Base-by-base conservation (phyloP, 495 filamentous ascomycete genomes). In the Aspergillus leporis region DNA sequence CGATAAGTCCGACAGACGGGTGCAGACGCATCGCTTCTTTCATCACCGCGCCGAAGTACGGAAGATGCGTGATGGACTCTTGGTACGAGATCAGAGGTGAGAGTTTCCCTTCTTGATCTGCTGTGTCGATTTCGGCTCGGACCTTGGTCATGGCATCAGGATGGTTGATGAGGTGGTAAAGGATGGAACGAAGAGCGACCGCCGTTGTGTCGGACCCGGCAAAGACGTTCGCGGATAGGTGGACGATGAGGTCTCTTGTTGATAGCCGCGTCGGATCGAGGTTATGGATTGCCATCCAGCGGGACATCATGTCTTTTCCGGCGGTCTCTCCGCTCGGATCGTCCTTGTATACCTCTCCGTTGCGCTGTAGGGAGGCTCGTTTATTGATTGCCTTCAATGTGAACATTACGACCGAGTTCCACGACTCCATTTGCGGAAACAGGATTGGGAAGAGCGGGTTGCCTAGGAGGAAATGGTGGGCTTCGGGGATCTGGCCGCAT, bases 141-240 rank as follows among this genome's bases (percentile, higher is more conserved):
- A 90, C 67, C 28, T 66, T 73, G 0, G 60, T 58, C 58, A 86
- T 73, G 23, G 68, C 73, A 0, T 23, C n/a, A 0, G 79, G 83
- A 59, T 79, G 80, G 23, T 79, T 79, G 19, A 86, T 68, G 10
- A 89, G 70, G 61, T 80, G 83, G 63, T 89, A 88, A 51, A 90
- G 83, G 0, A 88, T 77, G 5, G 82, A 74, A 0, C 79, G 72
- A 0, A 90, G 72, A 4, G 80, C 79, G 52, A 87, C 86, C 34
- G 84, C 87, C 0, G 80, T 82, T 3, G 84, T 85, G 60, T 86
- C 84, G 19, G 75, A 73, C 5, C 82, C 83, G 8, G 74, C 76
- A 31, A 74, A 70, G 8, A 74, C 68, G 53, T 74, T 74, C 2
- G 63, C 55, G 3, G 63, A 65, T 21, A 69, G 57, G 52, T 73